These are phyloP conservation scores for Lipomyces japonicus DNA, from an alignment of 805 yeast species.

Conservation along the genomic window DNA sequence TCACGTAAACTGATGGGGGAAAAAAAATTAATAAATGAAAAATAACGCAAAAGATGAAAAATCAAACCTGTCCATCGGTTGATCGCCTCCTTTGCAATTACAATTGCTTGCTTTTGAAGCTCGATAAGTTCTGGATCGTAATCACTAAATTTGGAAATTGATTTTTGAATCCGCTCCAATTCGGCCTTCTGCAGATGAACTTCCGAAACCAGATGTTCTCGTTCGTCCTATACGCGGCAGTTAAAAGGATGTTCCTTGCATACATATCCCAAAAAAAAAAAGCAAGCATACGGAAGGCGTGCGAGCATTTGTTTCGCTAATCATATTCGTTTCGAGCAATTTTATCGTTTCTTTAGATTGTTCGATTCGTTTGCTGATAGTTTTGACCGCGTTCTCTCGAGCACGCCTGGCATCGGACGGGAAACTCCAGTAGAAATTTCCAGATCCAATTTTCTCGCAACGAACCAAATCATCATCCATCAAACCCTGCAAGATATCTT, in stretches of 20 bases:
- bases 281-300: conserved; percentile 1
- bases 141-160: conserved; percentile 12
- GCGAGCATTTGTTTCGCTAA: conserved; percentile 7
- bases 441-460: conserved; percentile 55
- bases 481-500: conserved; percentile 47
- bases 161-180: conserved; percentile 2
- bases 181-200: conserved; percentile 9
- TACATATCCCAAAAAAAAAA: not conserved
- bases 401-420: conserved; percentile 24
- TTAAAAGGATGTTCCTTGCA: not conserved
- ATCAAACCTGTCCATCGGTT: conserved; percentile 32
- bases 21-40: conserved; percentile 1
- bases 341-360: conserved; percentile 3
- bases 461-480: conserved; percentile 50
- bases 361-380: conserved; percentile 14
- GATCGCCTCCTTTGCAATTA: conserved; percentile 22
- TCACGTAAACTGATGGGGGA: conserved; percentile 15
- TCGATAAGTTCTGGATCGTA: conserved; percentile 21
- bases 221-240: conserved; percentile 5
- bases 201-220: conserved; percentile 5
- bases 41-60: not conserved
- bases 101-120: conserved; percentile 9
- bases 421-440: conserved; percentile 35
- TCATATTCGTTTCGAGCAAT: conserved; percentile 11
- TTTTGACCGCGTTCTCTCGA: conserved; percentile 17